These are phyloP conservation scores for Boletus eberwhitei DNA, from an alignment of 768 basidiomycete species.

Conservation along the genomic window DNA sequence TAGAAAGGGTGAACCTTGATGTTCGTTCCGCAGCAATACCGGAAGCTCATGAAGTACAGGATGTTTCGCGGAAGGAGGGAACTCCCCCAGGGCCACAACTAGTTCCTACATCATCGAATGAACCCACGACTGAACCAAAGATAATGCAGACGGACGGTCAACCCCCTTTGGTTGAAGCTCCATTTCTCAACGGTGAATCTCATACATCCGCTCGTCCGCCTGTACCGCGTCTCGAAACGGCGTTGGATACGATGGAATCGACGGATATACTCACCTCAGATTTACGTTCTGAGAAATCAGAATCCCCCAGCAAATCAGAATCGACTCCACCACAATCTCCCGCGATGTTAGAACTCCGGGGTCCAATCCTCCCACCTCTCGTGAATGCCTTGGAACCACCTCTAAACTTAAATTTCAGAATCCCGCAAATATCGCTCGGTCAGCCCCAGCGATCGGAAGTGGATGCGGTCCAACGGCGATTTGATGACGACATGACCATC, in stretches of 20 bases:
- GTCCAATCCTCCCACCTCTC: conserved; percentile 10
- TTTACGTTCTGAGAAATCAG: neutral
- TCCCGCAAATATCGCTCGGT: neutral
- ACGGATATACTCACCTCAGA: neutral
- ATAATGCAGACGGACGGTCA: neutral
- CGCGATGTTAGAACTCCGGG: neutral
- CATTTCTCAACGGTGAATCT: neutral
- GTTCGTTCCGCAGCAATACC: neutral
- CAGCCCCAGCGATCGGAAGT: neutral
- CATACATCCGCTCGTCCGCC: neutral
- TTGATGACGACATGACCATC: conserved; percentile 18
- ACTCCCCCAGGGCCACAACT: neutral
- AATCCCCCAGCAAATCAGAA: neutral
- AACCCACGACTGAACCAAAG: neutral
- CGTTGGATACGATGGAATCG: neutral
- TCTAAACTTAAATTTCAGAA: conserved; percentile 17
- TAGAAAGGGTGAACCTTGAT: neutral
- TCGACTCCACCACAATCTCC: conserved; percentile 1
- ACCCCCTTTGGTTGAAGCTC: neutral
- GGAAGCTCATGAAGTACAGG: neutral
- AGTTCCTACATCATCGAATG: neutral
- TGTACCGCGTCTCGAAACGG: neutral
- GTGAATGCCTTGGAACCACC: conserved; percentile 12
- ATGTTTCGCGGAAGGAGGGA: neutral
- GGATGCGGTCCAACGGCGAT: conserved; percentile 2